A percentile compares a stretch with the other conserved stretches of the same genome.
Conservation (phyloP, 1,284 basidiomycete genomes). For the Somion occarium region DNA sequence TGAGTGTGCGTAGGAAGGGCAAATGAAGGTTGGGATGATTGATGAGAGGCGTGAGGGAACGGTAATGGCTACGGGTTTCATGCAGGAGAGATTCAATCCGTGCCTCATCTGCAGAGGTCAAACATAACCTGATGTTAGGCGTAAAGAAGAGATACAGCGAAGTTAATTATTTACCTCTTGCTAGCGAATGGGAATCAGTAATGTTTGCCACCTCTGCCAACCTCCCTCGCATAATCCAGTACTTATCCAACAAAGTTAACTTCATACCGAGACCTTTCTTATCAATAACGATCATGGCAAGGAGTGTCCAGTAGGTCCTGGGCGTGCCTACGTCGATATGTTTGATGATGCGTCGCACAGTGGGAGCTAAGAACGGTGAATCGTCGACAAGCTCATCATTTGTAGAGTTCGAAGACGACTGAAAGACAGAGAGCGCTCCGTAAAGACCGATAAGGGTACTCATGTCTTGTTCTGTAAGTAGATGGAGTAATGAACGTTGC, state of each 20-base stretch:
- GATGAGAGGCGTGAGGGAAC: neutral
- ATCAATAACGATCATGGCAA: neutral
- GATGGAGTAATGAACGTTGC: neutral
- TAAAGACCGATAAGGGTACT: neutral
- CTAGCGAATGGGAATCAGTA: no score
- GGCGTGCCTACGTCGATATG: neutral
- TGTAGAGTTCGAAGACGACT: neutral
- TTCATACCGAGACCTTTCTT: neutral
- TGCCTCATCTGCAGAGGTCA: no score
- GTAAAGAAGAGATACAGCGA: no score
- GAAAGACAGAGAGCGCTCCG: neutral
- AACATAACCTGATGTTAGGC: no score
- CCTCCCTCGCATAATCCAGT: neutral
- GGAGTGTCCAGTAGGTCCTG: neutral
- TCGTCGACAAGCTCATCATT: neutral
- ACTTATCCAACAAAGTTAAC: neutral
- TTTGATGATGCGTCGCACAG: neutral
- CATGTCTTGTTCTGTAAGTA: neutral
- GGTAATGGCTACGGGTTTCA: neutral
- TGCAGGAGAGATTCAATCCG: no score
- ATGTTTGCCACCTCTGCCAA: neutral
- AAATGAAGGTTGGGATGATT: neutral
- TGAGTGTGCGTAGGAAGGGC: neutral
- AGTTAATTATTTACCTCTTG: no score
- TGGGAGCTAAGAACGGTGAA: neutral